phyloP scores from a whole-genome alignment of 164 flowering plant species.

The Magnolia changhungtana region DNA sequence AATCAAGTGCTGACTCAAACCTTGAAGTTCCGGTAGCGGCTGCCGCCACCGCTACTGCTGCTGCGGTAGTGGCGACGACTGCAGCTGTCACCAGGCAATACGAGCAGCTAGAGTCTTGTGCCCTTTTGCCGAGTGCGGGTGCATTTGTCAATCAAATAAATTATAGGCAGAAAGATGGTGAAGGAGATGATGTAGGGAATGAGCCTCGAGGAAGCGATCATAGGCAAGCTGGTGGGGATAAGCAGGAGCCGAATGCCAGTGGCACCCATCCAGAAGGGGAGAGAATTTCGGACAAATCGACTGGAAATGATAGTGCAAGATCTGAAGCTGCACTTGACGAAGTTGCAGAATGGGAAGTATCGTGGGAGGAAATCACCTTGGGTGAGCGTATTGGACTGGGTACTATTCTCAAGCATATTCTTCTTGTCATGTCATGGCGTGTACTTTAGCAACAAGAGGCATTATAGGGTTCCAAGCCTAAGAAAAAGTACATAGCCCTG shows the following conservation, averaged over 20 bases:
- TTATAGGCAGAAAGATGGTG: conserved; percentile 32
- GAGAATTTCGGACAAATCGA: conserved; percentile 69
- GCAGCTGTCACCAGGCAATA: conserved; percentile 73
- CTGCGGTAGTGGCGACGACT: conserved; percentile 81
- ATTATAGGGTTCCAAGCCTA: too few relatives aligned
- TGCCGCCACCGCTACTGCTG: conserved; percentile 90
- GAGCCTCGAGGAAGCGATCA: conserved; percentile 22
- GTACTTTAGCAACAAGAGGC: background rate
- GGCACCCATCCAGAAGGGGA: conserved; percentile 53
- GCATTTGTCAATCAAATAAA: conserved; percentile 22
- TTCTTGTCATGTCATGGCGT: background rate
- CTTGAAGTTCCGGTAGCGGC: conserved; percentile 78
- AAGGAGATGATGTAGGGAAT: conserved; percentile 32
- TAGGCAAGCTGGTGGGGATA: conserved; percentile 35
- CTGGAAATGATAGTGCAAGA: conserved; percentile 58
- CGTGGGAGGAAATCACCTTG: conserved; percentile 86
- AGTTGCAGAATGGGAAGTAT: conserved; percentile 86
- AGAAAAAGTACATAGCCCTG: too few relatives aligned
- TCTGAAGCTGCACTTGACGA: conserved; percentile 75
- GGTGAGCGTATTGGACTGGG: conserved; percentile 99
- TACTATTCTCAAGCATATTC: conserved; percentile 26
- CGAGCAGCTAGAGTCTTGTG: conserved; percentile 31
- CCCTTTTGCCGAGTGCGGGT: background rate
- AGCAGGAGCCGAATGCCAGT: conserved; percentile 36
- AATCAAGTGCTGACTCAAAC: conserved; percentile 46